Percentiles rank a stretch among this genome's conserved stretches.
Evolutionary conservation across 1,139 yeast species (phyloP).

Genomic region (Debaryomycetaceae sp.): DNA sequence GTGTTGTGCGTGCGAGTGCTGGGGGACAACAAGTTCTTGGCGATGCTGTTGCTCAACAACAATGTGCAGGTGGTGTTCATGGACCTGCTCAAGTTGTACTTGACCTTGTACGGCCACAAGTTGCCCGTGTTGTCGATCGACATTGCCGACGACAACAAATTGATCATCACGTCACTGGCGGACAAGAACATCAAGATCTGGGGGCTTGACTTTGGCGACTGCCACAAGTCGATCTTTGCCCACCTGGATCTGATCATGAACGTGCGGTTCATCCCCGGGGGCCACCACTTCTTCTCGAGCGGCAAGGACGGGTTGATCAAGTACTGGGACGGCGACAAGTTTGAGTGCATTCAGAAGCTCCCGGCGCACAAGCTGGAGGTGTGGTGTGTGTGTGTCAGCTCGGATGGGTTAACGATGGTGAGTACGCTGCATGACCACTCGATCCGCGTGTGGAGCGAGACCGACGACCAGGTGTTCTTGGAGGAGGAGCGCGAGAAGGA

Average conservation of each 20-base stretch:
- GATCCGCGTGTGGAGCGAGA: slow-evolving; percentile 84
- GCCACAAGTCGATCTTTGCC: slow-evolving; percentile 93
- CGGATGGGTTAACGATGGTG: slow-evolving; percentile 67
- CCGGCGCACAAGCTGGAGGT: slow-evolving; percentile 91
- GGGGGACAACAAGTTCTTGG: slow-evolving; percentile 72
- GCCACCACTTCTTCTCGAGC: slow-evolving; percentile 85
- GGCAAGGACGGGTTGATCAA: slow-evolving; percentile 87
- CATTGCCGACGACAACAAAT: slow-evolving; percentile 80
- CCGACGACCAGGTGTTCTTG: slow-evolving; percentile 88
- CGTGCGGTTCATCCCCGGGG: slow-evolving; percentile 75
- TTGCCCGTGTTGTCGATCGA: slow-evolving; percentile 89
- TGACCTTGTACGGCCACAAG: slow-evolving; percentile 92
- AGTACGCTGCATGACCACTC: slow-evolving; percentile 95
- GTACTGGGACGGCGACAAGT: slow-evolving; percentile 98
- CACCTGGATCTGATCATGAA: slow-evolving; percentile 94
- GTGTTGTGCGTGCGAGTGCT: slow-evolving; percentile 78
- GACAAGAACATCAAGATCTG: slow-evolving; percentile 96
- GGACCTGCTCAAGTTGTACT: slow-evolving; percentile 80
- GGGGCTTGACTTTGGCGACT: slow-evolving; percentile 99
- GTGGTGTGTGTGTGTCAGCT: slow-evolving; percentile 81
- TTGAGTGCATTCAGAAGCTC: slow-evolving; percentile 85
- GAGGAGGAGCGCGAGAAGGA: slow-evolving; percentile 97
- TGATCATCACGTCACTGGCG: slow-evolving; percentile 89
- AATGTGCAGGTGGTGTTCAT: slow-evolving; percentile 90
- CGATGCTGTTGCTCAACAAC: slow-evolving; percentile 82